Conservation (phyloP, 2,329 filamentous ascomycete species). For the Stenocarpella maydis region DNA sequence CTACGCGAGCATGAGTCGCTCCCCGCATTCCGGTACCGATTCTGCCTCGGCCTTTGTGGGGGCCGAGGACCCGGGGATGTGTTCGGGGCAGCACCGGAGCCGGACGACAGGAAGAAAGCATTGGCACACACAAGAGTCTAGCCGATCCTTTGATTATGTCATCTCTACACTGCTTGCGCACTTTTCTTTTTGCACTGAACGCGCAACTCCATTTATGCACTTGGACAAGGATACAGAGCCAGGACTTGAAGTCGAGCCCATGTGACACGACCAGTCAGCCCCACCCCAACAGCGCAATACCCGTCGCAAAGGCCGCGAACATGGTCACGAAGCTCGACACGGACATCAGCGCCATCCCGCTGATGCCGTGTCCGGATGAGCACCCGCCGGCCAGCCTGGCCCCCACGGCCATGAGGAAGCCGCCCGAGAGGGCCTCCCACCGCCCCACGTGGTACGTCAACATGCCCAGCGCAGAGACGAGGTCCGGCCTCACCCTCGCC, state of each 20-base stretch:
- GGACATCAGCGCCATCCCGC: slow-evolving; percentile 69
- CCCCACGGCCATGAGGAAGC: slow-evolving; percentile 65
- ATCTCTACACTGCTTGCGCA: neutral
- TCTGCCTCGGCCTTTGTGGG: slow-evolving; percentile 20
- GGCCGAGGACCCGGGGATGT: neutral
- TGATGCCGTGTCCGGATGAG: slow-evolving; percentile 74
- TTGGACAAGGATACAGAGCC: neutral
- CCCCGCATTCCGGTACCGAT: slow-evolving; percentile 20
- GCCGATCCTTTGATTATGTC: neutral
- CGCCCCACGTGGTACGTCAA: slow-evolving; percentile 44
- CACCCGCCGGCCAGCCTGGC: slow-evolving; percentile 71
- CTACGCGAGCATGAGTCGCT: neutral
- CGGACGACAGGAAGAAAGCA: neutral
- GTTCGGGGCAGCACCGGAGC: neutral
- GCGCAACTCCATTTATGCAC: neutral
- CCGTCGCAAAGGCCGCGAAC: slow-evolving; percentile 59
- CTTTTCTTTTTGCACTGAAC: neutral
- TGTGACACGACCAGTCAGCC: neutral
- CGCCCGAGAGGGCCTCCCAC: slow-evolving; percentile 58
- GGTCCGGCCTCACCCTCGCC: slow-evolving; percentile 45
- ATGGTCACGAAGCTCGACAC: slow-evolving; percentile 70
- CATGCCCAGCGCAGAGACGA: slow-evolving; percentile 43
- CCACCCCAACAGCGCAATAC: slow-evolving; percentile 10
- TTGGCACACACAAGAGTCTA: neutral
- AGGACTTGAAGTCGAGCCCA: neutral